A percentile compares a stretch with the other conserved stretches of the same genome.
phyloP scores from a whole-genome alignment of 306 rosid genomes.

The Citrullus amarus region DNA sequence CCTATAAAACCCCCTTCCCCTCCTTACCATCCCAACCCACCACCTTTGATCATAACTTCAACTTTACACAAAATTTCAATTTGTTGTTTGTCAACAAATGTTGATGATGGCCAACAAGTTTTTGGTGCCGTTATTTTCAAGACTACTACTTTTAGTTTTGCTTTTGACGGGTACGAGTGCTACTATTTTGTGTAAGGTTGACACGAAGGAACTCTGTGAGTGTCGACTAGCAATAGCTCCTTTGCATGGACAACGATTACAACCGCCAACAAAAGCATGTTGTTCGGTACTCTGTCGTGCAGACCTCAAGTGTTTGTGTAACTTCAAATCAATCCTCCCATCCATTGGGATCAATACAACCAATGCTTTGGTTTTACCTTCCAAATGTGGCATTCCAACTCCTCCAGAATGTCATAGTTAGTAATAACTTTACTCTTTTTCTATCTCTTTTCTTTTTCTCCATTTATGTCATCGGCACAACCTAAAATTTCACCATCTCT shows the following conservation, averaged over 20 bases:
- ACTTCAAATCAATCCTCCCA: constrained; percentile 30
- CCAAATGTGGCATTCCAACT: constrained; percentile 36
- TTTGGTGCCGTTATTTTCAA: constrained; percentile 13
- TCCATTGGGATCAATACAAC: constrained; percentile 30
- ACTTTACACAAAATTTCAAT: no score
- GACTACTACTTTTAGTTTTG: constrained; percentile 23
- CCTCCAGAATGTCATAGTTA: constrained; percentile 45
- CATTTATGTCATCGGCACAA: no score
- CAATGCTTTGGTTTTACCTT: constrained; percentile 47
- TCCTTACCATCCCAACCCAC: no score
- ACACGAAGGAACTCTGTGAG: constrained; percentile 14
- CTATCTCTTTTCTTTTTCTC: no score
- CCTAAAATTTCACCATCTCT: no score
- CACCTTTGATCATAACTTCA: no score
- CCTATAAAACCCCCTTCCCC: no score
- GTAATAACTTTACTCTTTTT: neutral
- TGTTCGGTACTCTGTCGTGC: constrained; percentile 32
- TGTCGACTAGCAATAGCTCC: constrained; percentile 35
- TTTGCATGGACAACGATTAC: constrained; percentile 17
- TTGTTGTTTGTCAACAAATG: no score
- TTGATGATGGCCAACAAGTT: neutral
- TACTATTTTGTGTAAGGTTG: constrained; percentile 25
- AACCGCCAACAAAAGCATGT: constrained; percentile 28
- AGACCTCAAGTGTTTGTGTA: constrained; percentile 40
- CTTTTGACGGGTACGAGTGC: constrained; percentile 19